Conservation (phyloP, 2,329 filamentous ascomycete genomes). For the Thelonectria discophora region DNA sequence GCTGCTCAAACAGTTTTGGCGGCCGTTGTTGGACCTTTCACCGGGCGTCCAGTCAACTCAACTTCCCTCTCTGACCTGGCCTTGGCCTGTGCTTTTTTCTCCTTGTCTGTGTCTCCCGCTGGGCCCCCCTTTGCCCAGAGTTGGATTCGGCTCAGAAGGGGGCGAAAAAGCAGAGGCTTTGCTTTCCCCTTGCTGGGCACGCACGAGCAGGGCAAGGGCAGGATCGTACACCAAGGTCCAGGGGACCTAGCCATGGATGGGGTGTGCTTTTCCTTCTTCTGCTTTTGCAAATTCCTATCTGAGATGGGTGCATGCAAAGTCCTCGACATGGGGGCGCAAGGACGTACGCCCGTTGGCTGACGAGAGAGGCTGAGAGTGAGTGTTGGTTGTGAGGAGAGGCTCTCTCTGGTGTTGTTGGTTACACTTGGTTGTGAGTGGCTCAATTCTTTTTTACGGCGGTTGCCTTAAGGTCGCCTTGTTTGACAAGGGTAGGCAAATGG, state of each 20-base stretch:
- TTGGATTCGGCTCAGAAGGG: slow-evolving; percentile 7
- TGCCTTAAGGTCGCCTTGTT: no score
- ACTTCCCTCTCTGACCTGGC: not conserved
- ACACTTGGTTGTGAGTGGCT: no score
- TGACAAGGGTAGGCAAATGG: no score
- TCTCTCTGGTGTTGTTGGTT: no score
- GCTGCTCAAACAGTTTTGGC: slow-evolving; percentile 3
- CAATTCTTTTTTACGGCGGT: no score
- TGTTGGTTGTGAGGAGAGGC: no score
- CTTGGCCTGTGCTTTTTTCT: slow-evolving; percentile 5
- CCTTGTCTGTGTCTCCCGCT: no score
- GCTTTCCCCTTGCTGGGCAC: no score
- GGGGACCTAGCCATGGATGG: no score
- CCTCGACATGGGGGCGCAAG: not conserved
- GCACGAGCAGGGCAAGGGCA: not conserved
- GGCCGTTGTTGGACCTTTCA: not conserved
- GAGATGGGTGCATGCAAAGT: slow-evolving; percentile 21
- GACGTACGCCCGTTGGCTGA: slow-evolving; percentile 20
- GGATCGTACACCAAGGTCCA: slow-evolving; percentile 9
- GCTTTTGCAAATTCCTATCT: slow-evolving; percentile 18
- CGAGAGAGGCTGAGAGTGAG: slow-evolving; percentile 10
- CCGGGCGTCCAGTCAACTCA: not conserved
- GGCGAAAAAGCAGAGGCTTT: no score
- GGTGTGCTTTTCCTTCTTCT: no score
- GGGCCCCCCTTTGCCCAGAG: not conserved